Evolutionary conservation across 1,284 basidiomycete species (phyloP), one percentile per base, ranked within the genome.

Genomic region (Taiwanofungus camphoratus): DNA sequence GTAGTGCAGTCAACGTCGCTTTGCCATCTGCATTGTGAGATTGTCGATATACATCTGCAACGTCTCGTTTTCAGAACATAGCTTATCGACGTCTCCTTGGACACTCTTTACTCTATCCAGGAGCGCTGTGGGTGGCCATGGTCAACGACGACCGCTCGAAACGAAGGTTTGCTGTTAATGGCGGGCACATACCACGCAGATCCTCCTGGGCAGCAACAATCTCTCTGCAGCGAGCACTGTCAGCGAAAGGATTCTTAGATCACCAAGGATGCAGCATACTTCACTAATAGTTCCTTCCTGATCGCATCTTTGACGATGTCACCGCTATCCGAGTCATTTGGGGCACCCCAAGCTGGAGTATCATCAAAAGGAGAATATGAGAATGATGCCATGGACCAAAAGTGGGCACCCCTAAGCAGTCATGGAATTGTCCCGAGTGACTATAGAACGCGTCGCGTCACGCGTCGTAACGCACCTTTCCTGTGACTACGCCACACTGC

Each of bases 21-120:
- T 86, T 21, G 85, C 83, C 78, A 89, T 87, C 61, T 90, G 82
- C 58, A 85, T 73, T 0, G 88, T 91, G 50, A 92, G 59, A 54
- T 92, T 92, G 60, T 92, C 87, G 55, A 91, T 90, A 57, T 92
- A 92, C 77, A 83, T 85, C 60, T 92, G 88, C 43, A 92, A 64
- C 4, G 82, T 90, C 49, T 82, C 79, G 53, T 92, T 92, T 44
- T 83, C 84, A 0, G 85, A 82, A 2, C 71, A 67, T 16, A 91
- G 69, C 60, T 87, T 89, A 47, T 87, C 82, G 13, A 87, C 74
- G 52, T 92, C 88, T 43, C 69, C 71, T 61, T 90, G 83, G 4
- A 86, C 79, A 16, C 67, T 63, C 50, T 82, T 74, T 1, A 85
- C 79, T 45, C 83, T 76, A n/a, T 69, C 67, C 22, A 86, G 58